These are phyloP conservation scores for Coemansia sp. DNA, from an alignment of 371 early-diverging fungal genomes.

Conservation along the genomic window DNA sequence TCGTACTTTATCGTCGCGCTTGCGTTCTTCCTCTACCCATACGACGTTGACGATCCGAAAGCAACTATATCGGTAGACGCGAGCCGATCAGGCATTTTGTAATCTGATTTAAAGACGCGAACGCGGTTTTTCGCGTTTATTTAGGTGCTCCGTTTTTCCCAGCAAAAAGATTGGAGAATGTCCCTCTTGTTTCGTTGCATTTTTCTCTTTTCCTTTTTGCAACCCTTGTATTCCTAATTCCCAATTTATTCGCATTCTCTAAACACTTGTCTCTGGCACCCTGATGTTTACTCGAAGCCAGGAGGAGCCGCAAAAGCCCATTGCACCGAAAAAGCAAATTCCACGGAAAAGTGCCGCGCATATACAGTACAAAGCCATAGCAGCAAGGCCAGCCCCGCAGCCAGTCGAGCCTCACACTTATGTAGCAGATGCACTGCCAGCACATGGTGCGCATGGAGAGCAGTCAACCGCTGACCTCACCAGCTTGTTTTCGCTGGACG, in stretches of 20 bases:
- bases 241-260: background rate
- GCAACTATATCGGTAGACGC: background rate
- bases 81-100: background rate
- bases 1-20: constrained; percentile 75
- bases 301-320: constrained; percentile 14
- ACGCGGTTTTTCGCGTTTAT: background rate
- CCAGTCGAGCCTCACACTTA: background rate
- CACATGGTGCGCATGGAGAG: background rate
- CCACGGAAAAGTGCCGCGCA: background rate
- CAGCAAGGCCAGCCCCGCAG: background rate
- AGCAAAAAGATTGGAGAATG: background rate
- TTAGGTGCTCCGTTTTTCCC: background rate
- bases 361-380: background rate
- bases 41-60: constrained; percentile 22
- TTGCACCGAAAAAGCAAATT: no score
- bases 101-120: constrained; percentile 1
- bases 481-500: constrained; percentile 18
- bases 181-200: background rate
- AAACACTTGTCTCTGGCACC: background rate
- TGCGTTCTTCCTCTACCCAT: constrained; percentile 70
- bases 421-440: background rate
- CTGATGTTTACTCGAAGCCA: constrained; percentile 34
- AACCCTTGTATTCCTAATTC: background rate
- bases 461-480: background rate
- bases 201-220: background rate